Base-by-base conservation (phyloP, 1,139 yeast species). In the Zygotorulaspora mrakii region DNA sequence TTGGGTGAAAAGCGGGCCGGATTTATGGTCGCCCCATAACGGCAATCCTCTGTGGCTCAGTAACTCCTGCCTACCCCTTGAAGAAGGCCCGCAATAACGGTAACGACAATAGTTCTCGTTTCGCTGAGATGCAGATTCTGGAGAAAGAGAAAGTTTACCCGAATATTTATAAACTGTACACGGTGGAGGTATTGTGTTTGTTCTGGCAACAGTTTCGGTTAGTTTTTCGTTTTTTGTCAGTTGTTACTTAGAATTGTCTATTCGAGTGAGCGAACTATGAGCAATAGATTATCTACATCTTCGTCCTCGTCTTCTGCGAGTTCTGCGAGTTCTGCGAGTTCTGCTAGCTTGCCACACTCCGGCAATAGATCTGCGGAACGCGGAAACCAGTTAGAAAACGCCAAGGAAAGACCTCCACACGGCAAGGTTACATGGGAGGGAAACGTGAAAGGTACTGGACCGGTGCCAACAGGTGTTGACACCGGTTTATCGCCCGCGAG, bases 271-370 rank as follows among this genome's bases (percentile, higher is more conserved):
- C n/a, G n/a, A n/a, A n/a, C n/a, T n/a, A n/a, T n/a, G n/a, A n/a
- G n/a, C n/a, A n/a, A 31, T 34, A 34, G 17, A 10, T 11, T 14
- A 10, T 24, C 36, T 33, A 22, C 31, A n/a, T 24, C 31, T 6
- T 35, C 39, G 11, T 35, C 42, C n/a, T 39, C 42, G 22, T 33
- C 33, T 12, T 34, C 42, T n/a, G 37, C 22, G 17, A 23, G 22
- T 9, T 20, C n/a, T n/a, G n/a, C n/a, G n/a, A n/a, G n/a, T n/a
- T n/a, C n/a, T n/a, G n/a, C n/a, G n/a, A n/a, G n/a, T n/a, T n/a
- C n/a, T n/a, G n/a, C n/a, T n/a, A n/a, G 14, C 8, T 22, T 31
- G 23, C 30, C 11, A 12, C 31, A 32, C 13, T 11, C 14, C 17
- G n/a, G n/a, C n/a, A n/a, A n/a, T n/a, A n/a, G n/a, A n/a, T 13